Evolutionary conservation across 257 asterid species (phyloP), one percentile per base, ranked within the genome.

Genomic region (Gardenia jasminoides): DNA sequence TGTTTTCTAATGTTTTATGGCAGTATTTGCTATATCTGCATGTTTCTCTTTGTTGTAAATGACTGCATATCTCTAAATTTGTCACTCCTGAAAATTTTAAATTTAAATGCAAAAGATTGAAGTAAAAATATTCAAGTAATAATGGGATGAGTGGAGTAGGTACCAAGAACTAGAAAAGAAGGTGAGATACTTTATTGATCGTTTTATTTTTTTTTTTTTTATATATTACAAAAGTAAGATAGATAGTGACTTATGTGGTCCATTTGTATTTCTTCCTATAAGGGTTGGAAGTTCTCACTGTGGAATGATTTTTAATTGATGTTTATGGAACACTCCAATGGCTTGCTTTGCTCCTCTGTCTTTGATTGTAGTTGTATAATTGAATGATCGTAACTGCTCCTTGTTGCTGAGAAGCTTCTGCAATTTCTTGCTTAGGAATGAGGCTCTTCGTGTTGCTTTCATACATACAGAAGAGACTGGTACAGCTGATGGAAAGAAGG

Each of bases 371-470:
- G 31, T 17, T 44, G 50, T 78, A 16, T 39, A 52, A 47, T 20
- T 41, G 39, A n/a, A 56, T 66, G 10, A 39, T 48, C 43, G 15
- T 54, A 28, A n/a, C 67, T 77, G 67, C 28, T 11, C 56, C 28
- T 67, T 10, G 36, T 30, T 69, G 66, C 74, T 74, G 41, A 44
- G 70, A 39, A 33, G 54, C 68, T 22, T 22, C 47, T n/a, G 17
- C 39, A 58, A 11, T 70, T 43, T 79, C 80, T 76, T 75, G 73
- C 28, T 67, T 72, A 95, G 99, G 91, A 93, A 95, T 78, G 99
- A 93, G 86, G 99, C 99, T 67, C 99, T 95, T 80, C 97, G 99
- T 58, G 99, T 95, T 83, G 99, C 99, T 84, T 95, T 90, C 83
- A 93, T 95, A 80, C 98, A 95, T 52, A 92, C 84, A 71, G 98